phyloP scores from a whole-genome alignment of 225 moss, liverwort and hornwort species.

The Marchantia paleacea region DNA sequence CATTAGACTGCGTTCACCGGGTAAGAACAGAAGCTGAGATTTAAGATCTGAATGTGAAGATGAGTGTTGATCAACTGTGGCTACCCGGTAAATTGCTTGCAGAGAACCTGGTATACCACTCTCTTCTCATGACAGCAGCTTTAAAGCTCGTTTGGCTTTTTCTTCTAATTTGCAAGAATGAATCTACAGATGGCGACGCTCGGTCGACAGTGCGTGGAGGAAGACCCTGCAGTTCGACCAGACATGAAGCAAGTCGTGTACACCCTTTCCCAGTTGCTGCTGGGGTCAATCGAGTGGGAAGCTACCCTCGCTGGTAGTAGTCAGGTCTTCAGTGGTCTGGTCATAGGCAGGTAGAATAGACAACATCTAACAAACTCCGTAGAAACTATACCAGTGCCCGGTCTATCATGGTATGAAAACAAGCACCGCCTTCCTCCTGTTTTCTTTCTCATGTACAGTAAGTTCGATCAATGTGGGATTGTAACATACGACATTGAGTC shows the following conservation, averaged over 20 bases:
- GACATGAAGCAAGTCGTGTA: constrained; percentile 36
- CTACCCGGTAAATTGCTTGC: too few species aligned
- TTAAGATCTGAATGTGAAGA: neutral
- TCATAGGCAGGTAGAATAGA: constrained; percentile 32
- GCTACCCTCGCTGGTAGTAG: constrained; percentile 39
- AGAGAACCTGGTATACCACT: too few species aligned
- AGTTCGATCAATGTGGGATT: neutral
- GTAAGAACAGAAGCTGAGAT: constrained; percentile 7
- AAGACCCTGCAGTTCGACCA: constrained; percentile 41
- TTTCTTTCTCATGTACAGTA: neutral
- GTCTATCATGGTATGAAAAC: neutral
- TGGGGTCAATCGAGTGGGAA: constrained; percentile 42
- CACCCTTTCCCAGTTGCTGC: constrained; percentile 36
- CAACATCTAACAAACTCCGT: neutral
- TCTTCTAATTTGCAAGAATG: neutral
- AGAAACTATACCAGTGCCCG: neutral
- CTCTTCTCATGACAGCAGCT: too few species aligned
- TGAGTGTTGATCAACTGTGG: too few species aligned
- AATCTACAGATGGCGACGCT: constrained; percentile 36
- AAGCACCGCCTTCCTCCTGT: neutral
- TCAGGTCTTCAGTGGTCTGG: constrained; percentile 40
- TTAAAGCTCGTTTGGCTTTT: neutral
- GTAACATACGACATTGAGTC: neutral
- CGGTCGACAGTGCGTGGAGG: constrained; percentile 33
- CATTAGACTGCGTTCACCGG: constrained; percentile 29